Evolutionary conservation across 2,329 filamentous ascomycete species (phyloP).

Genomic region (Hypoxylon sp.): DNA sequence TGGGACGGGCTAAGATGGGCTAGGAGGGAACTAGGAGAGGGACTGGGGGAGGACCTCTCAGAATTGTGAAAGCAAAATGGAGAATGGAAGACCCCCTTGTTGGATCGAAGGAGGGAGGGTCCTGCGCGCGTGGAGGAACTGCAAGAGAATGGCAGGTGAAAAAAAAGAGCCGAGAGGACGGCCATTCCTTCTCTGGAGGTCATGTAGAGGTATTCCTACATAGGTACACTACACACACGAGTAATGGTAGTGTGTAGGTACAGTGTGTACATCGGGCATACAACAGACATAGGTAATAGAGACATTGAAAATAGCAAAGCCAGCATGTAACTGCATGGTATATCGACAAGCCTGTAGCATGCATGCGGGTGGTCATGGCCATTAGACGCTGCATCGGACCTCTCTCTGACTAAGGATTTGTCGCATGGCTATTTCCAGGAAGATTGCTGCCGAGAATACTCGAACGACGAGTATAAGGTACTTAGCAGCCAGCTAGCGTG

Average conservation of each 20-base stretch:
- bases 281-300: background rate
- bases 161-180: constrained; percentile 43
- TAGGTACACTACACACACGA: background rate
- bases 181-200: constrained; percentile 28
- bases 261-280: background rate
- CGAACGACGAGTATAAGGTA: constrained; percentile 33
- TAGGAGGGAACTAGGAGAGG: constrained; percentile 2
- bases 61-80: constrained; percentile 28
- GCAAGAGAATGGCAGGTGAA: constrained; percentile 43
- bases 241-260: background rate
- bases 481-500: constrained; percentile 36
- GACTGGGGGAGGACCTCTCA: constrained; percentile 18
- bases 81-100: constrained; percentile 33
- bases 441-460: constrained; percentile 34
- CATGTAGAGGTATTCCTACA: constrained; percentile 9
- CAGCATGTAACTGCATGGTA: constrained; percentile 2
- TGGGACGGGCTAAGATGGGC: background rate
- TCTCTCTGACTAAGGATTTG: constrained; percentile 48
- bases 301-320: constrained; percentile 18
- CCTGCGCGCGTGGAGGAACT: constrained; percentile 42
- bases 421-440: constrained; percentile 51
- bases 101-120: constrained; percentile 43
- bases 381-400: constrained; percentile 47
- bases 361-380: constrained; percentile 14
- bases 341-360: constrained; percentile 3